Conservation (phyloP, 2,329 filamentous ascomycete species). For the Dothidotthia symphoricarpi region DNA sequence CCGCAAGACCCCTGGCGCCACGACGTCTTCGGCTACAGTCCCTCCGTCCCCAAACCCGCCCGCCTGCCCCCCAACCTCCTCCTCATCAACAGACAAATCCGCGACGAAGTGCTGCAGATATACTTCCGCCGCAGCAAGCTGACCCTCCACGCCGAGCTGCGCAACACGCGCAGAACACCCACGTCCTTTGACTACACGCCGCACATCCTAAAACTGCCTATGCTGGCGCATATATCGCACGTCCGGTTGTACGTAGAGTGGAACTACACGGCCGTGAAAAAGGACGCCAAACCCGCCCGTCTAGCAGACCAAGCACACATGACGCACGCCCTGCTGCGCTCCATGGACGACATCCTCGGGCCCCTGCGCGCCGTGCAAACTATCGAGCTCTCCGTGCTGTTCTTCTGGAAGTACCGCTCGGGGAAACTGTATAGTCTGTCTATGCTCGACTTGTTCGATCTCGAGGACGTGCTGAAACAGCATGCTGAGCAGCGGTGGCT, state of each 20-base stretch:
- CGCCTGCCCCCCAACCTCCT: constrained; percentile 26
- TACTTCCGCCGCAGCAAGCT: constrained; percentile 33
- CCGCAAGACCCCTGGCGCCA: constrained; percentile 36
- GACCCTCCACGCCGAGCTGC: constrained; percentile 36
- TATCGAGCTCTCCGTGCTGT: constrained; percentile 35
- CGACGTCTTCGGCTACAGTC: constrained; percentile 33
- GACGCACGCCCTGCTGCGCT: constrained; percentile 30
- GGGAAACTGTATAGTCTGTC: constrained; percentile 36
- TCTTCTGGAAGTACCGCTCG: constrained; percentile 36
- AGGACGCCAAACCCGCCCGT: constrained; percentile 13
- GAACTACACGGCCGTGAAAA: constrained; percentile 32
- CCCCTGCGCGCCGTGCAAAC: constrained; percentile 26
- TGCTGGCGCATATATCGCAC: constrained; percentile 30
- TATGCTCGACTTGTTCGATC: constrained; percentile 38
- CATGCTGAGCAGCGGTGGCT: constrained; percentile 36
- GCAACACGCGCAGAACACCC: constrained; percentile 30
- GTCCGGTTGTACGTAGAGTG: constrained; percentile 39
- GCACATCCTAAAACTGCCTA: constrained; percentile 32
- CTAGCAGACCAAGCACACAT: constrained; percentile 33
- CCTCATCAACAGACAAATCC: constrained; percentile 34
- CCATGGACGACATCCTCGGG: constrained; percentile 33
- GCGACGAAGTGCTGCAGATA: constrained; percentile 26
- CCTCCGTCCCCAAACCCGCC: constrained; percentile 19
- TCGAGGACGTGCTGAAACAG: constrained; percentile 37
- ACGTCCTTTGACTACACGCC: constrained; percentile 38